Conservation (phyloP, 1,139 yeast species). For the Debaryomycetaceae sp. region DNA sequence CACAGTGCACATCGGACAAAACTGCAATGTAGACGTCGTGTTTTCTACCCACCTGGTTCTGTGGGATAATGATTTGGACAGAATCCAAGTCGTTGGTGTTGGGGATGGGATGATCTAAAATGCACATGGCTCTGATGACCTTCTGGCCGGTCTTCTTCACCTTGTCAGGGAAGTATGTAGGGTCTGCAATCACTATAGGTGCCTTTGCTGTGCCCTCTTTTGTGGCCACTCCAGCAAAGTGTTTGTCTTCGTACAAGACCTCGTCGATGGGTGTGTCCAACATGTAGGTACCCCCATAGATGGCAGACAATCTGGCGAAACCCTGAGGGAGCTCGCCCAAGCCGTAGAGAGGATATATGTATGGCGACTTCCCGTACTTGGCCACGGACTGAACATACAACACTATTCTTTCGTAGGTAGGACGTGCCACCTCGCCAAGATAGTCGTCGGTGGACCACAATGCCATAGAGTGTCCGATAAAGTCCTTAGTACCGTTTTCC, state of each 20-base stretch:
- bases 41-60: constrained; percentile 89
- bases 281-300: constrained; percentile 98
- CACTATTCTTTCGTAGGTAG: constrained; percentile 81
- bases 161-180: constrained; percentile 93
- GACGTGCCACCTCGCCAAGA: constrained; percentile 85
- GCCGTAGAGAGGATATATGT: constrained; percentile 93
- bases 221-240: constrained; percentile 81
- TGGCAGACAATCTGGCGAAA: constrained; percentile 93
- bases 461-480: constrained; percentile 99
- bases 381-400: constrained; percentile 90
- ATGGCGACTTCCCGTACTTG: constrained; percentile 94
- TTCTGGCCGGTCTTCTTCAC: constrained; percentile 81
- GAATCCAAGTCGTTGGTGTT: constrained; percentile 83
- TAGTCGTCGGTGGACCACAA: constrained; percentile 93
- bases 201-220: constrained; percentile 92
- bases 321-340: constrained; percentile 98
- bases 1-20: constrained; percentile 86
- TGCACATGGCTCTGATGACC: constrained; percentile 93
- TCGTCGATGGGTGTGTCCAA: constrained; percentile 94
- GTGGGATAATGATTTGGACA: constrained; percentile 91
- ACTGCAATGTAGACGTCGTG: constrained; percentile 94
- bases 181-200: constrained; percentile 94
- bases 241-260: constrained; percentile 62
- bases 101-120: constrained; percentile 86
- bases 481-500: constrained; percentile 91